Percentiles rank a stretch among this genome's conserved stretches.
These are phyloP conservation scores for Sphaerulina populicola DNA, from an alignment of 2,329 filamentous ascomycete species.

Conservation along the genomic window DNA sequence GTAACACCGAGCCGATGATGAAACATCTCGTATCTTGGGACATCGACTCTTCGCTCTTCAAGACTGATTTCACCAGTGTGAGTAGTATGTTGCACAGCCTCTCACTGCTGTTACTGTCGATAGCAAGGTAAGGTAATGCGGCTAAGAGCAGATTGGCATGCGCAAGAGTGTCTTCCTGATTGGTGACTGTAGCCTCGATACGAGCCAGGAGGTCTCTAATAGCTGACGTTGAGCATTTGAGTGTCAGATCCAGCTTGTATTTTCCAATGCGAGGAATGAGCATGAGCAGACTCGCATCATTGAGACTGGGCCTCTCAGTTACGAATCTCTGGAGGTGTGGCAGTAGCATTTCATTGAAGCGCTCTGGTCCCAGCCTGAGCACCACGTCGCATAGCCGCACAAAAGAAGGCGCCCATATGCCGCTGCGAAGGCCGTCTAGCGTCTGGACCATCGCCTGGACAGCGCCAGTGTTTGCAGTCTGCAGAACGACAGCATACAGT, in stretches of 20 bases:
- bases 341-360: slow-evolving; percentile 71
- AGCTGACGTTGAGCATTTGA: slow-evolving; percentile 8
- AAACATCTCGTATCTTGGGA: slow-evolving; percentile 11
- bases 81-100: slow-evolving; percentile 4
- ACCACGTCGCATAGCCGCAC: slow-evolving; percentile 78
- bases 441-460: slow-evolving; percentile 61
- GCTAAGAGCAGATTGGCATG: slow-evolving; percentile 14
- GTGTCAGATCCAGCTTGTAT: slow-evolving; percentile 7
- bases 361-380: slow-evolving; percentile 60
- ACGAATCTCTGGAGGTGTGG: slow-evolving; percentile 81
- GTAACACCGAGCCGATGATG: slow-evolving; percentile 20
- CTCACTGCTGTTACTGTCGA: slow-evolving; percentile 7
- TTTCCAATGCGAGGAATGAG: slow-evolving; percentile 13
- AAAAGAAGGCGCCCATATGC: slow-evolving; percentile 63
- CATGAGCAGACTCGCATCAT: slow-evolving; percentile 6
- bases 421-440: slow-evolving; percentile 57
- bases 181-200: neutral
- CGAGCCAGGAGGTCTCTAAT: neutral
- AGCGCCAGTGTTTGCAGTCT: slow-evolving; percentile 69
- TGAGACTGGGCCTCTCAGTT: slow-evolving; percentile 40
- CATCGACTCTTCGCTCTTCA: slow-evolving; percentile 1
- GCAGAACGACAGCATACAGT: slow-evolving; percentile 56
- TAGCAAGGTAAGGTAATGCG: slow-evolving; percentile 17
- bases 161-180: slow-evolving; percentile 1
- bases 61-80: slow-evolving; percentile 12